Evolutionary conservation across 768 basidiomycete species (phyloP).

Genomic region (Tricholoma matsutake): DNA sequence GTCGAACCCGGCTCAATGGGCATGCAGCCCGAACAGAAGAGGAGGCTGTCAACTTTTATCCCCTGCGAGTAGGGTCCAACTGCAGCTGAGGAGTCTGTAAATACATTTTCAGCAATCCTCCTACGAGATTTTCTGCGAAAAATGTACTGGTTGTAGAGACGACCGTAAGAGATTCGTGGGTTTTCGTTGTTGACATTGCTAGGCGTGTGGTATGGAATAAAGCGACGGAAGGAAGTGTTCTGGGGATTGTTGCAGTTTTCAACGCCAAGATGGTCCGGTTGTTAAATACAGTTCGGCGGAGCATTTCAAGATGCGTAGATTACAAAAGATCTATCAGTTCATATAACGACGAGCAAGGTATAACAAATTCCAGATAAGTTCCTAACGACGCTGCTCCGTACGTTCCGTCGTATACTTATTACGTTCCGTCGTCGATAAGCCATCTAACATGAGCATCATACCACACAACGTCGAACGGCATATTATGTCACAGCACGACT

Average conservation of each 20-base stretch:
- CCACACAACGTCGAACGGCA: neutral
- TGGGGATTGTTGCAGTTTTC: neutral
- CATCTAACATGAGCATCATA: too few species aligned
- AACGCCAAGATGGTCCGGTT: conserved; percentile 7
- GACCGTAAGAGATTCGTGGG: conserved; percentile 36
- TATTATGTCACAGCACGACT: too few species aligned
- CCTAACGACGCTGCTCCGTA: too few species aligned
- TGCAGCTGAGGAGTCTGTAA: conserved; percentile 68
- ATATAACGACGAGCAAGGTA: too few species aligned
- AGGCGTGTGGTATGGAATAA: conserved; percentile 10
- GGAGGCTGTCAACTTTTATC: conserved; percentile 75
- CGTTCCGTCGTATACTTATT: too few species aligned
- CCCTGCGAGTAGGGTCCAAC: conserved; percentile 90
- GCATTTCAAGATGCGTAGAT: conserved; percentile 1
- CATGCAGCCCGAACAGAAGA: conserved; percentile 90
- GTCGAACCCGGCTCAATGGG: conserved; percentile 73
- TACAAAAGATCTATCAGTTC: too few species aligned
- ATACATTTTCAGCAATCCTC: neutral
- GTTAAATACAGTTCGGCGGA: conserved; percentile 15
- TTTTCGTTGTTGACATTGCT: conserved; percentile 34
- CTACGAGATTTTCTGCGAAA: neutral
- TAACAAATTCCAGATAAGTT: too few species aligned
- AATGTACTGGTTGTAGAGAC: conserved; percentile 39
- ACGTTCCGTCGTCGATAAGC: too few species aligned
- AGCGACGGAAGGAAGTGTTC: conserved; percentile 1